These are phyloP conservation scores for Baeospora myosura DNA, from an alignment of 1,284 basidiomycete genomes.

Conservation along the genomic window DNA sequence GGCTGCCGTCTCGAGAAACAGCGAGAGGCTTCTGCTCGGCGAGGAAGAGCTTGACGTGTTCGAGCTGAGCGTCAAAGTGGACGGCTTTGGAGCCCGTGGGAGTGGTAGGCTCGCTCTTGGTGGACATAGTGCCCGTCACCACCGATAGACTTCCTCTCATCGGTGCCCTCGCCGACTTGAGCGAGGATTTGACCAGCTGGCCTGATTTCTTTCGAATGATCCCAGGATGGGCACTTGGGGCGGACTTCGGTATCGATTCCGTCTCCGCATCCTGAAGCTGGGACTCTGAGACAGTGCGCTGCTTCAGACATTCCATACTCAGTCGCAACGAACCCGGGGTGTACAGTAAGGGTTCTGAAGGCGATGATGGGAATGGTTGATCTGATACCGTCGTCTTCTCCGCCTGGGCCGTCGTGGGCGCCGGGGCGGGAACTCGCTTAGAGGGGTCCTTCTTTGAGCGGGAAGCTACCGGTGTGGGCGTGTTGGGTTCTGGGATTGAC, in stretches of 20 bases:
- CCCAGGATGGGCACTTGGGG: constrained; percentile 11
- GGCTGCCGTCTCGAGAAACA: constrained; percentile 86
- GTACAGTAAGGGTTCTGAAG: constrained; percentile 27
- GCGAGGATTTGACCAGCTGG: constrained; percentile 85
- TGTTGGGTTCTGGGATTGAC: neutral
- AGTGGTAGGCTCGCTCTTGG: constrained; percentile 55
- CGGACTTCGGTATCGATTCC: too few species aligned
- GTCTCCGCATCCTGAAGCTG: too few species aligned
- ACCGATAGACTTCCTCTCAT: constrained; percentile 41
- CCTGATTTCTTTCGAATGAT: constrained; percentile 84
- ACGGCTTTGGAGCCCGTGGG: constrained; percentile 72
- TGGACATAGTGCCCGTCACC: constrained; percentile 34
- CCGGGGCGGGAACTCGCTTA: neutral
- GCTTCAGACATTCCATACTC: constrained; percentile 17
- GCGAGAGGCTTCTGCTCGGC: constrained; percentile 91
- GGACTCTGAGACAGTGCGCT: too few species aligned
- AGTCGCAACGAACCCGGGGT: constrained; percentile 27
- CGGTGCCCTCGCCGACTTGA: constrained; percentile 63
- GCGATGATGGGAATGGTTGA: constrained; percentile 7
- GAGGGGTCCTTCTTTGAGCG: constrained; percentile 16
- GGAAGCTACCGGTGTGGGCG: neutral
- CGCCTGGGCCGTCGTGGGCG: neutral
- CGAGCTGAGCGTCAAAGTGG: constrained; percentile 88
- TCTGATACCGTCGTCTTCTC: neutral
- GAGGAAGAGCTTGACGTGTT: constrained; percentile 89